phyloP scores from a whole-genome alignment of 176 grass and related monocot genomes.

The Triticum dicoccoides region DNA sequence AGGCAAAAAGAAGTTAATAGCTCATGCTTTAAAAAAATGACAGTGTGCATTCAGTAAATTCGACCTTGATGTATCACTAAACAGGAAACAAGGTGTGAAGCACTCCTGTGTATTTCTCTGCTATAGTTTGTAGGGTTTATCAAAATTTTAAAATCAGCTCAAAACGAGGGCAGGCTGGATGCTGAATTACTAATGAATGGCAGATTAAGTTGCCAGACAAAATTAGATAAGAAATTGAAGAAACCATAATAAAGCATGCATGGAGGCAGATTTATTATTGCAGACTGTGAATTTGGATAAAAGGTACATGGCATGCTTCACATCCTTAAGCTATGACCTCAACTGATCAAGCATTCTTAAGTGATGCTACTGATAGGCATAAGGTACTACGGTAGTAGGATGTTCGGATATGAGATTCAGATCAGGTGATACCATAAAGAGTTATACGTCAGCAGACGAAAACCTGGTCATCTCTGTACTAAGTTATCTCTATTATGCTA shows the following conservation, averaged over 20 bases:
- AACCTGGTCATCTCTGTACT: not conserved
- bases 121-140: not conserved
- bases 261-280: not conserved
- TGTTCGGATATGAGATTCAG: not conserved
- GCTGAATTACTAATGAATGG: not conserved
- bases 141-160: not conserved
- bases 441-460: not conserved
- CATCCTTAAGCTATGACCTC: not conserved
- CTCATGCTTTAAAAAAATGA: not conserved
- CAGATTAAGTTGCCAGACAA: not conserved
- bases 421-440: not conserved
- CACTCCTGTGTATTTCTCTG: constrained; percentile 7
- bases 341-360: not conserved
- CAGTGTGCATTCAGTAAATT: constrained; percentile 3
- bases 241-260: not conserved
- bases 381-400: not conserved
- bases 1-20: not conserved
- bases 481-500: not conserved
- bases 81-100: constrained; percentile 17
- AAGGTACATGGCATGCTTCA: not conserved
- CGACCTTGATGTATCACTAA: not conserved
- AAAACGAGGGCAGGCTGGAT: not conserved
- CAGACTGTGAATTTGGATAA: not conserved
- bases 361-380: not conserved
- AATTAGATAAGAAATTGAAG: not conserved